Evolutionary conservation across 2,329 filamentous ascomycete genomes (phyloP).

Genomic region (Venturia aucupariae): DNA sequence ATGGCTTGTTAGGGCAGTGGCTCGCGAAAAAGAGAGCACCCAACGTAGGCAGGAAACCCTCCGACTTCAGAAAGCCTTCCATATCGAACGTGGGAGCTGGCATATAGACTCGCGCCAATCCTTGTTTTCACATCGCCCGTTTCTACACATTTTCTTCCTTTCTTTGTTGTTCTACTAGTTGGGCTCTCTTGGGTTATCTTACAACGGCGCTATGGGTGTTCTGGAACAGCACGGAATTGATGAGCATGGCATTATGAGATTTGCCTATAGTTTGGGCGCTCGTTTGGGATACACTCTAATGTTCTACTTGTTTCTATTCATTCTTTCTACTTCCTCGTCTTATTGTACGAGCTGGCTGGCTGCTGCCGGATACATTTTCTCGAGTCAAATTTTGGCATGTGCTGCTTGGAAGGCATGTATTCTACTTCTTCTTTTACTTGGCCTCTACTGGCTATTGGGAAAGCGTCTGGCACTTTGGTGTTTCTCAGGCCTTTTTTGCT

Average conservation of each 20-base stretch:
- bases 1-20: slow-evolving; percentile 78
- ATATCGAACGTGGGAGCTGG: slow-evolving; percentile 1
- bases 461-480: background rate
- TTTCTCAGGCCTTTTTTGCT: background rate
- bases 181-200: background rate
- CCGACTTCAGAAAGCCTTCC: background rate
- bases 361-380: background rate
- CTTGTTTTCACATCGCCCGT: background rate
- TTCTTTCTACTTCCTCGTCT: background rate
- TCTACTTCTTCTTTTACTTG: background rate
- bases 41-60: background rate
- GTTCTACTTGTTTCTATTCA: background rate
- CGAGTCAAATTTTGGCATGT: background rate
- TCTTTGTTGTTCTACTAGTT: background rate
- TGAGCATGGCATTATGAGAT: slow-evolving; percentile 5
- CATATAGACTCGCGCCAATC: background rate
- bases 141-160: background rate
- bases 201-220: background rate
- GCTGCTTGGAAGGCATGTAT: background rate
- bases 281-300: background rate
- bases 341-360: slow-evolving; percentile 3
- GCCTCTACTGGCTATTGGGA: background rate
- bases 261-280: background rate
- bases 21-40: slow-evolving; percentile 39
- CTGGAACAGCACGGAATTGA: background rate